phyloP scores from a whole-genome alignment of 2,329 filamentous ascomycete species.

The Trichoderma gracile region DNA sequence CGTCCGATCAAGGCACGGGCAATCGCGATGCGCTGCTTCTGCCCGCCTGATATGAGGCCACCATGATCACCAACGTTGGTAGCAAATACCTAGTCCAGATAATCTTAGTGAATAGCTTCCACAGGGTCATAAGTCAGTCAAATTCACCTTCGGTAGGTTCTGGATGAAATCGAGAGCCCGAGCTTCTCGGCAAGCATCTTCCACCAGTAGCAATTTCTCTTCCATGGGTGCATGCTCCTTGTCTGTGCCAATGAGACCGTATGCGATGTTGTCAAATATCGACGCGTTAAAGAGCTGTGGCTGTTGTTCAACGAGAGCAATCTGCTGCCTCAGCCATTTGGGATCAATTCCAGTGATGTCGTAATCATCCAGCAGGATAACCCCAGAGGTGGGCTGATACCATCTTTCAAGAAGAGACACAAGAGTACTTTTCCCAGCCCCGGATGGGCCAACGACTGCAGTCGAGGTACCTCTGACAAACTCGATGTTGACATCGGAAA shows the following conservation, averaged over 20 bases:
- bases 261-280: constrained; percentile 54
- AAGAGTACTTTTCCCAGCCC: constrained; percentile 53
- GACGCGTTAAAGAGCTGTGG: constrained; percentile 55
- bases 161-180: constrained; percentile 57
- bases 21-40: constrained; percentile 74
- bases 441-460: constrained; percentile 55
- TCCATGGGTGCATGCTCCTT: constrained; percentile 43
- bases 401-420: constrained; percentile 54
- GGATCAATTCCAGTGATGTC: background rate
- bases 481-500: constrained; percentile 39
- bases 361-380: constrained; percentile 31
- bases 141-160: constrained; percentile 44
- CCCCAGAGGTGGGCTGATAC: constrained; percentile 50
- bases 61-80: constrained; percentile 66
- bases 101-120: background rate
- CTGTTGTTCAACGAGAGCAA: constrained; percentile 42
- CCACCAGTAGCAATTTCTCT: constrained; percentile 47
- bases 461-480: constrained; percentile 48
- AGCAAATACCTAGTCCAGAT: constrained; percentile 50
- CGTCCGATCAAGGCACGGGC: constrained; percentile 68
- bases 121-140: no score
- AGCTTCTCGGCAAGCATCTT: constrained; percentile 51
- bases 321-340: constrained; percentile 4
- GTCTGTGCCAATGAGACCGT: constrained; percentile 46
- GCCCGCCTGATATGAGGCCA: constrained; percentile 69